phyloP scores from a whole-genome alignment of 768 basidiomycete species.

The Tulasnella sp. region DNA sequence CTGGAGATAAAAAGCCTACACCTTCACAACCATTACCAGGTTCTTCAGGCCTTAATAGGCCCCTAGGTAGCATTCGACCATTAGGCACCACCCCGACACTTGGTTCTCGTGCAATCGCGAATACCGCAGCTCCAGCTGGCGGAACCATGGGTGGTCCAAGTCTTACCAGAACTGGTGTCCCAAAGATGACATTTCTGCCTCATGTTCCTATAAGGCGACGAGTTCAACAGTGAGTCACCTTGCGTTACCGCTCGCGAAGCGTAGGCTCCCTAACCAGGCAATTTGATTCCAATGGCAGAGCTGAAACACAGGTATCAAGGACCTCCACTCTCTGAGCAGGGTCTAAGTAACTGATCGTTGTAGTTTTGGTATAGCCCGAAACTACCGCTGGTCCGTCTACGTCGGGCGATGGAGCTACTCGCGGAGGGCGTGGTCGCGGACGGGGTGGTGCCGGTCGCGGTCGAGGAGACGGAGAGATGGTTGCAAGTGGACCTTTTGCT shows the following conservation, averaged over 20 bases:
- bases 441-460: conserved; percentile 51
- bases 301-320: background rate
- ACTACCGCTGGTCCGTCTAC: background rate
- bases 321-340: background rate
- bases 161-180: conserved; percentile 23
- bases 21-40: background rate
- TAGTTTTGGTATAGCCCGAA: background rate
- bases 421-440: conserved; percentile 43
- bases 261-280: background rate
- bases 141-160: background rate
- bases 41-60: conserved; percentile 6
- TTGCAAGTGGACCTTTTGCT: conserved; percentile 83
- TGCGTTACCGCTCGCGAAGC: background rate
- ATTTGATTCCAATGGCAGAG: background rate
- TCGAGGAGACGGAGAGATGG: conserved; percentile 62
- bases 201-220: conserved; percentile 22
- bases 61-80: background rate
- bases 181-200: conserved; percentile 32
- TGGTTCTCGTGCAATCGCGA: conserved; percentile 31
- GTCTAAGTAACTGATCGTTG: background rate
- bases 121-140: conserved; percentile 17
- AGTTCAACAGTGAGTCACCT: conserved; percentile 25
- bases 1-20: background rate
- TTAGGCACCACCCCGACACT: background rate
- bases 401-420: conserved; percentile 49